These are phyloP conservation scores for Irpex sp. DNA, from an alignment of 1,284 basidiomycete species.

Conservation along the genomic window DNA sequence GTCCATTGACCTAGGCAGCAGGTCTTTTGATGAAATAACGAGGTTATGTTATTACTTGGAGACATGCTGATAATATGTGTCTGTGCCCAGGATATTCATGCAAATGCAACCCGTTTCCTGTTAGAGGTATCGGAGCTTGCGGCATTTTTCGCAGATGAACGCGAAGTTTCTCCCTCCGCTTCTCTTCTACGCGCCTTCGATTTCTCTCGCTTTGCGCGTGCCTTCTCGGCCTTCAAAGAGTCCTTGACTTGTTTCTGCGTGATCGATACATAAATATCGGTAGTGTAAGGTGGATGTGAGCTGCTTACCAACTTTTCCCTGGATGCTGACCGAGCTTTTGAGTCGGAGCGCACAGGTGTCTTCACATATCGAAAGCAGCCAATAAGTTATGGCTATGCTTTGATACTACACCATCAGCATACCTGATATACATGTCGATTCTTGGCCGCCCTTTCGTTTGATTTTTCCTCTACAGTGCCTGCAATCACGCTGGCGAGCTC, in stretches of 20 bases:
- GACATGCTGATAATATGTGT: neutral
- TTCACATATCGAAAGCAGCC: neutral
- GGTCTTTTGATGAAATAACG: too few relatives aligned
- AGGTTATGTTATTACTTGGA: too few relatives aligned
- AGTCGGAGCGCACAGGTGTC: constrained; percentile 3
- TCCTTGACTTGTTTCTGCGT: constrained; percentile 26
- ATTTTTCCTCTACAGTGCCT: constrained; percentile 22
- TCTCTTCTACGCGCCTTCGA: constrained; percentile 20
- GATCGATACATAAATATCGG: neutral
- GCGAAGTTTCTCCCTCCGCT: constrained; percentile 4
- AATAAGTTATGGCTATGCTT: neutral
- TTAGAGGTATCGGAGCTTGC: neutral
- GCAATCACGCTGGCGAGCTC: constrained; percentile 22
- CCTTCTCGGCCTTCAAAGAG: constrained; percentile 22
- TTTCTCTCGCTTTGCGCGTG: constrained; percentile 26
- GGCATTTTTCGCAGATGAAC: neutral
- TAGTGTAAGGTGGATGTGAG: neutral
- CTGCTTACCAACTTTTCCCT: constrained; percentile 22
- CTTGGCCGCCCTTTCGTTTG: constrained; percentile 18
- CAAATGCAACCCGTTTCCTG: constrained; percentile 10
- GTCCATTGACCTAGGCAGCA: too few relatives aligned
- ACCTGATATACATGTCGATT: constrained; percentile 19
- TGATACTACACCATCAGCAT: neutral
- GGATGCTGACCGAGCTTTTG: constrained; percentile 9
- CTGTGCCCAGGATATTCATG: neutral